These are phyloP conservation scores for Rhynchosporium agropyri DNA, from an alignment of 2,329 filamentous ascomycete genomes.

Conservation along the genomic window DNA sequence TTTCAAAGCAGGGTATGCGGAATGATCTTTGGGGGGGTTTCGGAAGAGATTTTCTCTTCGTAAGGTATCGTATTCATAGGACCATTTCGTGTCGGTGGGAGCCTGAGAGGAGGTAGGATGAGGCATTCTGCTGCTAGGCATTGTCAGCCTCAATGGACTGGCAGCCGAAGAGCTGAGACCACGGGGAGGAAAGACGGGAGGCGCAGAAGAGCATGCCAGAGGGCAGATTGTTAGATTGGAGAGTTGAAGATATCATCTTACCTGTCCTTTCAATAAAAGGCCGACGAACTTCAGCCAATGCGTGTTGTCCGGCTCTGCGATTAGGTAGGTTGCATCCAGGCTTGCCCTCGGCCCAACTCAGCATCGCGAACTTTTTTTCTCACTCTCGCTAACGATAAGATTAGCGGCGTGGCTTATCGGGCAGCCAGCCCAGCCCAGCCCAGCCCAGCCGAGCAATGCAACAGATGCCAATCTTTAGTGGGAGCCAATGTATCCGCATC, in stretches of 20 bases:
- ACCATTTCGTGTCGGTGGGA: constrained; percentile 71
- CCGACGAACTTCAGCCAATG: constrained; percentile 4
- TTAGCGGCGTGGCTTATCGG: constrained; percentile 10
- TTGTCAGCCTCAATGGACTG: neutral
- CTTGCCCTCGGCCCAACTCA: neutral
- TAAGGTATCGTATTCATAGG: constrained; percentile 81
- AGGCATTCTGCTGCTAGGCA: constrained; percentile 30
- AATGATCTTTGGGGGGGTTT: constrained; percentile 83
- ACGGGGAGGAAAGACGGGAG: neutral
- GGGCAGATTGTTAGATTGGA: neutral
- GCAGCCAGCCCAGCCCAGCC: neutral
- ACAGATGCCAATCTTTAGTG: too few species aligned
- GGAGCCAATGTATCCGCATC: too few species aligned
- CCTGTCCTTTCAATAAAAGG: neutral
- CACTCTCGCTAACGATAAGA: constrained; percentile 20
- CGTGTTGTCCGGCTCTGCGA: constrained; percentile 12
- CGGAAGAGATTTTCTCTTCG: constrained; percentile 87
- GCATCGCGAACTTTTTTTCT: constrained; percentile 29
- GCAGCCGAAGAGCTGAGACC: neutral
- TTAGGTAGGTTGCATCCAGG: neutral
- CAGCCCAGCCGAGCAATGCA: too few species aligned
- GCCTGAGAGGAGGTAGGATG: constrained; percentile 28
- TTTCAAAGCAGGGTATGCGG: constrained; percentile 85
- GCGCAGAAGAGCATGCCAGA: neutral
- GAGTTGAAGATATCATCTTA: neutral